These are phyloP conservation scores for Shiraia sp. DNA, from an alignment of 2,329 filamentous ascomycete genomes.

Conservation along the genomic window DNA sequence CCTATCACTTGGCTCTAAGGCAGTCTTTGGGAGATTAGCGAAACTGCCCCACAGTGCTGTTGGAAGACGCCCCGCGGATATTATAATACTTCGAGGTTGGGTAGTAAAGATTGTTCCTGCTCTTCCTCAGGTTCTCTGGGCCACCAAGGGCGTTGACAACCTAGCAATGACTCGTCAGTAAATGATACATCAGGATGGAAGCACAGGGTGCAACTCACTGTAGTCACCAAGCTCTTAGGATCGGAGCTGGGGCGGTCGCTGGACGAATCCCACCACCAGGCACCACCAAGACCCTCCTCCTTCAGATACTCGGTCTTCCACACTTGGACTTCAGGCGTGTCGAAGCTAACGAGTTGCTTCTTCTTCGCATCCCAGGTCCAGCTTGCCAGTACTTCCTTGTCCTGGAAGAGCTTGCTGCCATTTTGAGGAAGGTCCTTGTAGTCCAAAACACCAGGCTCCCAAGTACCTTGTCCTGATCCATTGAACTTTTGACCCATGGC, in stretches of 20 bases:
- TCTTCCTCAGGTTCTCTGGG: constrained; percentile 2
- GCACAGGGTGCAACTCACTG: constrained; percentile 6
- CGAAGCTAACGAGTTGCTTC: constrained; percentile 28
- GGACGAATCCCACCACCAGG: constrained; percentile 38
- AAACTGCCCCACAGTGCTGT: constrained; percentile 1
- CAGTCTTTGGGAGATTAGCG: too few relatives aligned
- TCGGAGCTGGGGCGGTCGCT: constrained; percentile 18
- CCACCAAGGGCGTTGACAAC: constrained; percentile 22
- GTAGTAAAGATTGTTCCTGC: constrained; percentile 24
- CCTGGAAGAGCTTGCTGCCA: constrained; percentile 23
- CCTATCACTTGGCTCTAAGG: too few relatives aligned
- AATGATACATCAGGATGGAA: not conserved
- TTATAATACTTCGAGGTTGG: constrained; percentile 30
- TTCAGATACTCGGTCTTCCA: constrained; percentile 31
- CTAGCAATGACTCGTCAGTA: not conserved
- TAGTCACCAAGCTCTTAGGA: constrained; percentile 23
- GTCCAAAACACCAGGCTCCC: constrained; percentile 31
- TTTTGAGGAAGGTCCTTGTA: constrained; percentile 32
- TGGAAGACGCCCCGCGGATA: constrained; percentile 9
- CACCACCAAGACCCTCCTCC: constrained; percentile 30
- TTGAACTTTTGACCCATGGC: constrained; percentile 50
- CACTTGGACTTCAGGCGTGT: constrained; percentile 26
- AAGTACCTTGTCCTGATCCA: constrained; percentile 29
- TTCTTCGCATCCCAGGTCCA: constrained; percentile 27
- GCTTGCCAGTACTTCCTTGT: constrained; percentile 20